Conservation (phyloP, 2,329 filamentous ascomycete species). For the Botrytis tulipae region DNA sequence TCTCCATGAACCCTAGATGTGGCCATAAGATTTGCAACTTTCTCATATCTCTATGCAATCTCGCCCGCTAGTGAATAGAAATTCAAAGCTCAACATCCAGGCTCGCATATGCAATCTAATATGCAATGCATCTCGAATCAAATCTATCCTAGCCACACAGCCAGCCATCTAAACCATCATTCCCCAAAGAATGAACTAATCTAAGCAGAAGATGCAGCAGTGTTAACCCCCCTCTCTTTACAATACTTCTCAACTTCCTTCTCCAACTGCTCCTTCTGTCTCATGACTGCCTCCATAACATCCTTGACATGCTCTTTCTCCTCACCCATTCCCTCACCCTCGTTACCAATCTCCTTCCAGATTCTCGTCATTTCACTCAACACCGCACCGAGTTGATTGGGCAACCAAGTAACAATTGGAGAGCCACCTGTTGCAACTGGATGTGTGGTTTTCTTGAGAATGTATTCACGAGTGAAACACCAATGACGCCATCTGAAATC, state of each 20-base stretch:
- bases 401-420: constrained; percentile 81
- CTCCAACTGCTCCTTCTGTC: constrained; percentile 62
- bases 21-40: background rate
- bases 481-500: constrained; percentile 83
- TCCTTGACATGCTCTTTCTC: constrained; percentile 60
- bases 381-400: constrained; percentile 76
- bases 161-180: background rate
- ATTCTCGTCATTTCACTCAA: constrained; percentile 67
- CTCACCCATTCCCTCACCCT: constrained; percentile 32
- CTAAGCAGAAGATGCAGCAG: background rate
- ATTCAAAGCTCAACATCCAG: no score
- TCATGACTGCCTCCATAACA: constrained; percentile 64
- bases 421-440: constrained; percentile 78
- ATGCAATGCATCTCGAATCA: constrained; percentile 1
- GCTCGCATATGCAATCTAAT: background rate
- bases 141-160: background rate
- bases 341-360: constrained; percentile 39
- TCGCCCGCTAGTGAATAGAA: no score
- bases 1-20: background rate
- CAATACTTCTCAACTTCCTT: constrained; percentile 79
- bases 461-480: constrained; percentile 83
- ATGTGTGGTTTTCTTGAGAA: constrained; percentile 72
- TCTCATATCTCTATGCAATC: background rate
- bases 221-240: constrained; percentile 48
- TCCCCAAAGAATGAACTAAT: background rate